Evolutionary conservation across 2,329 filamentous ascomycete genomes (phyloP).

Genomic region (Scytalidium lignicola): DNA sequence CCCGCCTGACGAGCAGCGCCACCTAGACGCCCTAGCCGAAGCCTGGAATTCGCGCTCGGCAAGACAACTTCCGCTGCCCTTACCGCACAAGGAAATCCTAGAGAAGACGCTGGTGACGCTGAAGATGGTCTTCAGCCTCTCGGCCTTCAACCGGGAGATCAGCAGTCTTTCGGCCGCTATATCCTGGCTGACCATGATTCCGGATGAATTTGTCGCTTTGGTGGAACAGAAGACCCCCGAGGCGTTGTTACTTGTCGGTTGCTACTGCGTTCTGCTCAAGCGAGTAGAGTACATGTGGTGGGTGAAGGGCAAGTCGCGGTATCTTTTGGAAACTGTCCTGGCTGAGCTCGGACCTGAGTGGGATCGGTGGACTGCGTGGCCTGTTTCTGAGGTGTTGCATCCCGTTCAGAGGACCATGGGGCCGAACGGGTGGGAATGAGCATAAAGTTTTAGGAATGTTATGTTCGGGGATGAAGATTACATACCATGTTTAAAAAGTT

Average conservation of each 20-base stretch:
- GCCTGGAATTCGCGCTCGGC: slow-evolving; percentile 7
- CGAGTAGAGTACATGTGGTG: background rate
- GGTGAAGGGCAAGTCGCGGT: slow-evolving; percentile 30
- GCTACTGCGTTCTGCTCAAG: background rate
- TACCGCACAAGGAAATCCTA: slow-evolving; percentile 9
- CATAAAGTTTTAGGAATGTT: too few relatives aligned
- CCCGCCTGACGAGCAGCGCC: slow-evolving; percentile 9
- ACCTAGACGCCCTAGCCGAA: slow-evolving; percentile 11
- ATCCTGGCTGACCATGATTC: slow-evolving; percentile 32
- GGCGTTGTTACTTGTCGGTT: background rate
- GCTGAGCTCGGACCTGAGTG: slow-evolving; percentile 16
- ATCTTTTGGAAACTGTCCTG: slow-evolving; percentile 32
- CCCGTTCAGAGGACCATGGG: background rate
- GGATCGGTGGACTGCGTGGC: slow-evolving; percentile 21
- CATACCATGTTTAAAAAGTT: too few relatives aligned
- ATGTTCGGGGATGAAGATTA: too few relatives aligned
- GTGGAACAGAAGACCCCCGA: slow-evolving; percentile 24
- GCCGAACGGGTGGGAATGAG: background rate
- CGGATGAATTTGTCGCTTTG: slow-evolving; percentile 26
- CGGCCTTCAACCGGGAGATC: slow-evolving; percentile 17
- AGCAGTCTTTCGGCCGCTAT: slow-evolving; percentile 19
- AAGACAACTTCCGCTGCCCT: slow-evolving; percentile 1
- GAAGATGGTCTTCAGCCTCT: slow-evolving; percentile 15
- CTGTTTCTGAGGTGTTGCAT: slow-evolving; percentile 13
- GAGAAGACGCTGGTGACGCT: slow-evolving; percentile 8